Evolutionary conservation across 1,139 yeast species (phyloP).

Genomic region (Geotrichum bryndzae): DNA sequence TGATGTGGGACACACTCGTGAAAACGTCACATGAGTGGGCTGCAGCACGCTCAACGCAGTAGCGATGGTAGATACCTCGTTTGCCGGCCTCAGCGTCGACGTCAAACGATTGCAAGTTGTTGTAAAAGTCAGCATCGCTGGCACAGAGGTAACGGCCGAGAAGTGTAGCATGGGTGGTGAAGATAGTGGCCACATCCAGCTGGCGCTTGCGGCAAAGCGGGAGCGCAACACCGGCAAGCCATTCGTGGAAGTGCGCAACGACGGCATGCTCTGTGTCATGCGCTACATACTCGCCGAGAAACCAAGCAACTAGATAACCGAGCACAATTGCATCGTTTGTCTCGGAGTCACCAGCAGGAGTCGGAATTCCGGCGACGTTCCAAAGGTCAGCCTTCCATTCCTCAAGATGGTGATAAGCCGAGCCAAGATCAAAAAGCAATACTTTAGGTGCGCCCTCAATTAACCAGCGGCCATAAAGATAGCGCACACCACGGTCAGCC

Average conservation of each 20-base stretch:
- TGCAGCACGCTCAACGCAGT: slow-evolving; percentile 94
- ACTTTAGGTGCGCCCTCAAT: slow-evolving; percentile 97
- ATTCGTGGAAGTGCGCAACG: slow-evolving; percentile 92
- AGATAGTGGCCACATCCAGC: slow-evolving; percentile 89
- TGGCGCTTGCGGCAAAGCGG: slow-evolving; percentile 88
- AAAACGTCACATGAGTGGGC: slow-evolving; percentile 97
- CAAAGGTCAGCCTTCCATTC: slow-evolving; percentile 96
- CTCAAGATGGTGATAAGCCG: slow-evolving; percentile 62
- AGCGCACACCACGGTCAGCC: slow-evolving; percentile 72
- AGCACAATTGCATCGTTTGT: slow-evolving; percentile 86
- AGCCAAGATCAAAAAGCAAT: slow-evolving; percentile 73
- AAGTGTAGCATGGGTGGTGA: slow-evolving; percentile 95
- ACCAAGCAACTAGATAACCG: slow-evolving; percentile 96
- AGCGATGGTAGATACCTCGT: slow-evolving; percentile 93
- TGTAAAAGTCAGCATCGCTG: slow-evolving; percentile 91
- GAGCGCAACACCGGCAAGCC: slow-evolving; percentile 95
- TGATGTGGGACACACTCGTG: slow-evolving; percentile 94
- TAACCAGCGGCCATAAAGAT: slow-evolving; percentile 92
- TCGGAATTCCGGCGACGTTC: slow-evolving; percentile 86
- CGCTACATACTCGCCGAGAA: slow-evolving; percentile 89
- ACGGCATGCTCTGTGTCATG: slow-evolving; percentile 82
- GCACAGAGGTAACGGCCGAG: slow-evolving; percentile 95
- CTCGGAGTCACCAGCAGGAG: slow-evolving; percentile 83
- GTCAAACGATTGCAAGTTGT: slow-evolving; percentile 81
- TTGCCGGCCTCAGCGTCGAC: slow-evolving; percentile 98